Evolutionary conservation across 73 alveolate species (phyloP).

Genomic region (Paramecium sonneborni): DNA sequence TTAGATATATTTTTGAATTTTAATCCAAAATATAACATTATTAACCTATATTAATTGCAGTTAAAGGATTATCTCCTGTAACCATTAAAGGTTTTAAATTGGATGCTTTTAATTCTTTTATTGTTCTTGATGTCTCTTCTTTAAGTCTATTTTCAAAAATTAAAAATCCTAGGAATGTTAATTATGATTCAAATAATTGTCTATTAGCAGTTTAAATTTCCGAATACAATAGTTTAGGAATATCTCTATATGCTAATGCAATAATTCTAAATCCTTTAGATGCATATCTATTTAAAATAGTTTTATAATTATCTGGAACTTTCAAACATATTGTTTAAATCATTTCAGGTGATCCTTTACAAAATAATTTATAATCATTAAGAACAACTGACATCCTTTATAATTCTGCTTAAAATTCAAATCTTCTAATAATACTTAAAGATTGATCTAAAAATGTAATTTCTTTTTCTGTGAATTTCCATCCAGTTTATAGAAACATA

Average conservation of each 20-base stretch:
- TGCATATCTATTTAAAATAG: constrained; percentile 78
- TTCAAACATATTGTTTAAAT: constrained; percentile 74
- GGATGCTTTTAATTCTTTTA: not conserved
- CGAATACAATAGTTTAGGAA: constrained; percentile 55
- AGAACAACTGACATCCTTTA: constrained; percentile 86
- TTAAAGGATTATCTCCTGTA: constrained; percentile 74
- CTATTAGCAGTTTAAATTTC: constrained; percentile 72
- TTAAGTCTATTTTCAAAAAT: constrained; percentile 84
- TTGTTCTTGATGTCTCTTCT: constrained; percentile 70
- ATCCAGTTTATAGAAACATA: constrained; percentile 87
- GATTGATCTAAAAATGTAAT: constrained; percentile 67
- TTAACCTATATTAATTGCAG: constrained; percentile 68
- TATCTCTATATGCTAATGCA: constrained; percentile 79
- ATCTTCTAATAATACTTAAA: constrained; percentile 70
- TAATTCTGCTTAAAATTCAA: constrained; percentile 80
- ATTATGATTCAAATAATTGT: constrained; percentile 76
- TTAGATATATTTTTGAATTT: not conserved
- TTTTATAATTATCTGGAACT: constrained; percentile 75
- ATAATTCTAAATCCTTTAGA: constrained; percentile 80
- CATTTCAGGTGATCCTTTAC: constrained; percentile 94
- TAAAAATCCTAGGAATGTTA: constrained; percentile 82
- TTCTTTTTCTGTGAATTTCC: constrained; percentile 67
- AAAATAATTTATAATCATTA: constrained; percentile 64
- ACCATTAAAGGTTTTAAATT: constrained; percentile 64
- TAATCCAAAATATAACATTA: not conserved